Percentiles rank a stretch among this genome's conserved stretches.
These are phyloP conservation scores for Vachellia collinsii DNA, from an alignment of 306 rosid species.

Conservation along the genomic window DNA sequence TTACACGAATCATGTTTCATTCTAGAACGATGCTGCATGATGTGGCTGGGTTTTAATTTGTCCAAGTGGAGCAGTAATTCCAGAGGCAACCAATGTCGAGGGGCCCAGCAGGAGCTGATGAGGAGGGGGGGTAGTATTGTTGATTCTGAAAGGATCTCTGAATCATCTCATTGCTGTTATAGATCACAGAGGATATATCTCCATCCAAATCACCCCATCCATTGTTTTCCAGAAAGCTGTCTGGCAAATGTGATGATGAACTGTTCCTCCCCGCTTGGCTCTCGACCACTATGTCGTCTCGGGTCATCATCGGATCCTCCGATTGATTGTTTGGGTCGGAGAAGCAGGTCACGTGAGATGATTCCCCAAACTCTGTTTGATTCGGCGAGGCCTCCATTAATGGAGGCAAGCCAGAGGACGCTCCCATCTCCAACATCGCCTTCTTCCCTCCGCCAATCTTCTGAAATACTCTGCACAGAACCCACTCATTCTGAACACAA, in stretches of 20 bases:
- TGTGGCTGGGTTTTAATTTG: background rate
- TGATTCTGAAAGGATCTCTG: constrained; percentile 31
- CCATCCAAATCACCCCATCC: constrained; percentile 42
- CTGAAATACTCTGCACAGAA: constrained; percentile 69
- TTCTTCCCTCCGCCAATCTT: constrained; percentile 56
- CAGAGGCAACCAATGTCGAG: constrained; percentile 48
- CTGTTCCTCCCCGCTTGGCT: background rate
- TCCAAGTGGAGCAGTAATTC: constrained; percentile 36
- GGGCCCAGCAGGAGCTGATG: constrained; percentile 55
- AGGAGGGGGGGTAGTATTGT: constrained; percentile 17
- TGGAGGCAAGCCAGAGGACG: constrained; percentile 47
- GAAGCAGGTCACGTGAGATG: constrained; percentile 72
- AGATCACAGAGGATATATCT: constrained; percentile 46
- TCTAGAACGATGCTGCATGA: background rate
- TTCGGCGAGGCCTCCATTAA: constrained; percentile 64
- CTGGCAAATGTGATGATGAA: constrained; percentile 33
- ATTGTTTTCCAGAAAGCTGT: constrained; percentile 34
- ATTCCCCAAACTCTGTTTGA: constrained; percentile 39
- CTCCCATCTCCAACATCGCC: constrained; percentile 40
- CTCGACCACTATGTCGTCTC: constrained; percentile 17
- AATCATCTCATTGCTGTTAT: constrained; percentile 47
- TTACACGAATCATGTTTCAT: background rate
- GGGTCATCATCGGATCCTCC: constrained; percentile 36
- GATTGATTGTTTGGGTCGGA: constrained; percentile 49
- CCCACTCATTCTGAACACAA: constrained; percentile 76